Percentiles rank a stretch among this genome's conserved stretches.
Evolutionary conservation across 2,329 filamentous ascomycete species (phyloP).

Genomic region (Hypoxylon sp.): DNA sequence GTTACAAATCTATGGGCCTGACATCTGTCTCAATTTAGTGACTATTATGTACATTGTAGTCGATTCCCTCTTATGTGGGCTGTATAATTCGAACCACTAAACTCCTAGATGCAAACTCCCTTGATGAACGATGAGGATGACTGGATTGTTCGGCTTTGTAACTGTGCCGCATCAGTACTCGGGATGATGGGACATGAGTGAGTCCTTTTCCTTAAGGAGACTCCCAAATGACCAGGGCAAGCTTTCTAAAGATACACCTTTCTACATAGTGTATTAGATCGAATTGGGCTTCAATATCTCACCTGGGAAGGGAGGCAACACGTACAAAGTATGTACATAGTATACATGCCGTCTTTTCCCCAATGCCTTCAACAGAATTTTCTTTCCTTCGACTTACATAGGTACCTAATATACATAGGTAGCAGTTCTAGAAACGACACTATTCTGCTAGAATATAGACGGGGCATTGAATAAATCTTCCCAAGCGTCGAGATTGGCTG

Average conservation of each 20-base stretch:
- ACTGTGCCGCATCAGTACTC: conserved; percentile 10
- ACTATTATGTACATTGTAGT: background rate
- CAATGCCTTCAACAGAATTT: conserved; percentile 2
- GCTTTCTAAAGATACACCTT: conserved; percentile 16
- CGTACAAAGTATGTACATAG: background rate
- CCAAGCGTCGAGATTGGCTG: background rate
- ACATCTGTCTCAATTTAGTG: conserved; percentile 4
- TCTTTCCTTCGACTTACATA: background rate
- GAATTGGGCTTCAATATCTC: conserved; percentile 17
- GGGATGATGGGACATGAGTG: conserved; percentile 2
- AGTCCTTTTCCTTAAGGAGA: conserved; percentile 20
- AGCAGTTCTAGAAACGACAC: conserved; percentile 1
- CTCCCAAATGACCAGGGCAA: conserved; percentile 3
- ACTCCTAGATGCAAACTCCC: conserved; percentile 8
- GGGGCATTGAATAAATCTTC: background rate
- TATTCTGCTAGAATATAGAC: background rate
- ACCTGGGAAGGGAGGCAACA: conserved; percentile 1
- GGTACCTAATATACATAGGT: too few relatives aligned
- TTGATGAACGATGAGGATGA: conserved; percentile 8
- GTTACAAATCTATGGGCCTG: conserved; percentile 2
- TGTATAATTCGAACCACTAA: conserved; percentile 5
- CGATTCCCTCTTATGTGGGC: background rate
- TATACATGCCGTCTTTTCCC: background rate
- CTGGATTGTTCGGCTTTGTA: background rate
- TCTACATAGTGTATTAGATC: background rate